These are phyloP conservation scores for Hamigera avellanea DNA, from an alignment of 495 filamentous ascomycete genomes.

Conservation along the genomic window DNA sequence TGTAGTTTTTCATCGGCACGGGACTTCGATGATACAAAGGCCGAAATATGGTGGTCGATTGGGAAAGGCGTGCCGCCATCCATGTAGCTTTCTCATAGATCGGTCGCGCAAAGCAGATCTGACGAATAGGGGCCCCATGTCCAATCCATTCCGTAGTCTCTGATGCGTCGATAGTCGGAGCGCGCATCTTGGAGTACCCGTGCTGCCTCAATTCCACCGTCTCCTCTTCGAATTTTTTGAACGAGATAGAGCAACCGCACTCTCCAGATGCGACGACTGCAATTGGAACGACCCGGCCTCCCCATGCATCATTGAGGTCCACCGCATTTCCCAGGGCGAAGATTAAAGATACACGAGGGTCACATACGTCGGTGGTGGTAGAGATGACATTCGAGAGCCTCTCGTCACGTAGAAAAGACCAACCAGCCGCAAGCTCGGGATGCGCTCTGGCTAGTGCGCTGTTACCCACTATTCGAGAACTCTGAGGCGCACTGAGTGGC, in stretches of 20 bases:
- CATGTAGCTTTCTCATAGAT: conserved; percentile 37
- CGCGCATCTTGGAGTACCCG: conserved; percentile 7
- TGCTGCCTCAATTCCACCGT: conserved; percentile 16
- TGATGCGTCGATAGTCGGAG: conserved; percentile 20
- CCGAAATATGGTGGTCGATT: conserved; percentile 45
- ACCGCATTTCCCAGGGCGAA: conserved; percentile 33
- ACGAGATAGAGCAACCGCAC: conserved; percentile 28
- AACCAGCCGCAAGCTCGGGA: conserved; percentile 28
- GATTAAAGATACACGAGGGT: conserved; percentile 28
- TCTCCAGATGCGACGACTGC: conserved; percentile 31
- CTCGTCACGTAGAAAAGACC: conserved; percentile 19
- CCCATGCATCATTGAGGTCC: conserved; percentile 15
- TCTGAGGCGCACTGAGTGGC: conserved; percentile 7
- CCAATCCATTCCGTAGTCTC: conserved; percentile 45
- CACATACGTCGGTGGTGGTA: conserved; percentile 17
- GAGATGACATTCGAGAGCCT: conserved; percentile 19
- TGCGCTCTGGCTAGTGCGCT: conserved; percentile 16
- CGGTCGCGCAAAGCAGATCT: conserved; percentile 52
- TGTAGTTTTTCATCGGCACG: conserved; percentile 18
- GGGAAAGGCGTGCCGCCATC: conserved; percentile 50
- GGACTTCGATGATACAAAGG: conserved; percentile 36
- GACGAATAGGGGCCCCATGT: conserved; percentile 46
- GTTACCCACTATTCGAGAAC: conserved; percentile 5
- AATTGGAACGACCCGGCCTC: conserved; percentile 26
- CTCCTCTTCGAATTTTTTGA: conserved; percentile 25